These are phyloP conservation scores for Psilocybe cubensis DNA, from an alignment of 768 basidiomycete species.

Conservation along the genomic window DNA sequence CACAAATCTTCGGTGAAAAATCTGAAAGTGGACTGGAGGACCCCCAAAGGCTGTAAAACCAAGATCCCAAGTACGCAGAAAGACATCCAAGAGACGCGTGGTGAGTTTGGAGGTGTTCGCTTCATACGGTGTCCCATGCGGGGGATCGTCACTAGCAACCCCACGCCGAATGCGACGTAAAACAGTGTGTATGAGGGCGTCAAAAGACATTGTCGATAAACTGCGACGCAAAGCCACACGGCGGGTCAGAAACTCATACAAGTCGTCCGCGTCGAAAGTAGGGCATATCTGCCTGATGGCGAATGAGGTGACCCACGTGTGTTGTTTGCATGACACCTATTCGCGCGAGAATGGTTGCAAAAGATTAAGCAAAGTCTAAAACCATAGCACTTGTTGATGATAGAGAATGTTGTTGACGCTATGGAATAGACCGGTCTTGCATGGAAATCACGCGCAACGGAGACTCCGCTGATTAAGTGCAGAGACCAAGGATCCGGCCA, in stretches of 20 bases:
- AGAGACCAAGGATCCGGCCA: neutral
- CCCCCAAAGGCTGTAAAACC: slow-evolving; percentile 54
- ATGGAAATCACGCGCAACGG: neutral
- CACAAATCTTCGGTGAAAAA: slow-evolving; percentile 44
- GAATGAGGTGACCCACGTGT: slow-evolving; percentile 4
- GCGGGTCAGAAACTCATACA: neutral
- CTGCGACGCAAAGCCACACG: neutral
- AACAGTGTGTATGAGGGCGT: slow-evolving; percentile 14
- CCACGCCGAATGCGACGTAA: slow-evolving; percentile 9
- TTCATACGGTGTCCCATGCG: slow-evolving; percentile 11
- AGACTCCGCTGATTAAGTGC: neutral
- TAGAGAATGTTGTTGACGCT: too few species aligned
- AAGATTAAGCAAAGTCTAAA: neutral
- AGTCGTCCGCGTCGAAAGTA: neutral
- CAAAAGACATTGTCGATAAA: slow-evolving; percentile 17
- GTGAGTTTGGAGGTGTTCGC: slow-evolving; percentile 24
- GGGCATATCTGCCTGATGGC: too few species aligned
- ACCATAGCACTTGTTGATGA: too few species aligned
- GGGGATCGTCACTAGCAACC: neutral
- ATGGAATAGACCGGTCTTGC: too few species aligned
- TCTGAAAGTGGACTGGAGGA: slow-evolving; percentile 51
- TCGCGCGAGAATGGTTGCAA: neutral
- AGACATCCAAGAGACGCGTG: slow-evolving; percentile 32
- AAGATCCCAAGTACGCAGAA: slow-evolving; percentile 38
- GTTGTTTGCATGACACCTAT: neutral